Evolutionary conservation across 1,284 basidiomycete genomes (phyloP).

Genomic region (Ustilago loliicola): DNA sequence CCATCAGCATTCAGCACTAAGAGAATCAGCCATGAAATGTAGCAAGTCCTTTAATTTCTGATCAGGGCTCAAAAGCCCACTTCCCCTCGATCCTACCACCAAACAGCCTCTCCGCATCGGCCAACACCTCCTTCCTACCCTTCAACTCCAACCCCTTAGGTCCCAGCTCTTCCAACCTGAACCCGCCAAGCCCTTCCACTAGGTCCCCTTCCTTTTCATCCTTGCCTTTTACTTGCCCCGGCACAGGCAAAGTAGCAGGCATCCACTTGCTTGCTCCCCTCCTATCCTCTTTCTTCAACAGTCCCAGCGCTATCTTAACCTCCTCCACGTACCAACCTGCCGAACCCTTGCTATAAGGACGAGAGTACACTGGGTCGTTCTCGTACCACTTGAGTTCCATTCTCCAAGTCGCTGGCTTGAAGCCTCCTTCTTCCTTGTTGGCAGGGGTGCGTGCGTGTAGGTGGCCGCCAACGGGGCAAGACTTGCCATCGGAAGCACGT

Average conservation of each 20-base stretch:
- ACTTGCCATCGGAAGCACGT: slow-evolving; percentile 34
- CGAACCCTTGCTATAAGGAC: slow-evolving; percentile 17
- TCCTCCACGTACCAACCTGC: slow-evolving; percentile 25
- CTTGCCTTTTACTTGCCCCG: not conserved
- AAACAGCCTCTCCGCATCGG: slow-evolving; percentile 36
- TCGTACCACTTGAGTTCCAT: slow-evolving; percentile 52
- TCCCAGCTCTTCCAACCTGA: slow-evolving; percentile 53
- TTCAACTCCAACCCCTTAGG: slow-evolving; percentile 49
- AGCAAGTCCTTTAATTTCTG: not conserved
- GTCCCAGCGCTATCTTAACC: slow-evolving; percentile 22
- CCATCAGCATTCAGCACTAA: not conserved
- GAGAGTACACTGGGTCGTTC: slow-evolving; percentile 48
- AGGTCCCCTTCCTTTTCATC: slow-evolving; percentile 2
- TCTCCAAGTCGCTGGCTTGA: slow-evolving; percentile 33
- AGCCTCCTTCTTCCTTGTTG: not conserved
- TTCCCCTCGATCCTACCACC: slow-evolving; percentile 34
- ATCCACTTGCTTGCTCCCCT: slow-evolving; percentile 29
- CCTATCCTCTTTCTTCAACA: slow-evolving; percentile 34
- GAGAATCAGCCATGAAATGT: not conserved
- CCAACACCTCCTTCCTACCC: slow-evolving; percentile 46
- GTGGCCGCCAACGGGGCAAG: slow-evolving; percentile 48
- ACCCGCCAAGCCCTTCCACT: slow-evolving; percentile 34
- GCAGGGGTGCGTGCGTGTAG: slow-evolving; percentile 8
- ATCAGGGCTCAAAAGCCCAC: slow-evolving; percentile 34
- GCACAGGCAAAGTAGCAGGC: slow-evolving; percentile 24